Evolutionary conservation across 2,329 filamentous ascomycete genomes (phyloP).

Genomic region (Fusarium anthophilum): DNA sequence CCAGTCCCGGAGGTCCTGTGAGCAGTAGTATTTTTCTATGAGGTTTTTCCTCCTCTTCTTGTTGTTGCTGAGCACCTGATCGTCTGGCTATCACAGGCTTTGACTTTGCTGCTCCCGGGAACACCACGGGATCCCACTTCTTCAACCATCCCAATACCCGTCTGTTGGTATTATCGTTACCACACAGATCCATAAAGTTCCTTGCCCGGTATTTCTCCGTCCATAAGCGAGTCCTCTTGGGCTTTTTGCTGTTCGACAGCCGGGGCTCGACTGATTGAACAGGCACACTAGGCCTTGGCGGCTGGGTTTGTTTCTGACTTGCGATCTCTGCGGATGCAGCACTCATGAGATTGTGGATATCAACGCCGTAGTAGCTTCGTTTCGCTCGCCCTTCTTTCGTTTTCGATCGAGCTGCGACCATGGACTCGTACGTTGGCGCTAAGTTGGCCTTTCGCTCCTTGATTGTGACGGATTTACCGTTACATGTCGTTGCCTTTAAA

Average conservation of each 20-base stretch:
- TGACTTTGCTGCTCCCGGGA: slow-evolving; percentile 75
- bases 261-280: slow-evolving; percentile 56
- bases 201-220: slow-evolving; percentile 96
- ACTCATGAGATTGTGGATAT: slow-evolving; percentile 85
- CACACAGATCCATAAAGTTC: slow-evolving; percentile 91
- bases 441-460: slow-evolving; percentile 60
- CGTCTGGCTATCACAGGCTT: slow-evolving; percentile 58
- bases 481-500: slow-evolving; percentile 62
- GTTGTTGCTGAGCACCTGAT: slow-evolving; percentile 52
- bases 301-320: slow-evolving; percentile 43
- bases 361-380: slow-evolving; percentile 88
- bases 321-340: slow-evolving; percentile 70
- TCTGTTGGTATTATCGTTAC: slow-evolving; percentile 93
- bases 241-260: slow-evolving; percentile 47
- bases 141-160: slow-evolving; percentile 93
- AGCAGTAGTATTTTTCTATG: slow-evolving; percentile 90
- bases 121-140: slow-evolving; percentile 91
- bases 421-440: slow-evolving; percentile 68
- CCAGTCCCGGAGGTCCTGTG: slow-evolving; percentile 90
- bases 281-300: slow-evolving; percentile 45
- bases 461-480: slow-evolving; percentile 66
- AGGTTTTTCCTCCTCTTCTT: slow-evolving; percentile 73
- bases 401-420: slow-evolving; percentile 74
- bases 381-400: slow-evolving; percentile 74
- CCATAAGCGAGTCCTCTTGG: slow-evolving; percentile 75